These are phyloP conservation scores for Podospora tetraspora DNA, from an alignment of 495 filamentous ascomycete species.

Conservation along the genomic window DNA sequence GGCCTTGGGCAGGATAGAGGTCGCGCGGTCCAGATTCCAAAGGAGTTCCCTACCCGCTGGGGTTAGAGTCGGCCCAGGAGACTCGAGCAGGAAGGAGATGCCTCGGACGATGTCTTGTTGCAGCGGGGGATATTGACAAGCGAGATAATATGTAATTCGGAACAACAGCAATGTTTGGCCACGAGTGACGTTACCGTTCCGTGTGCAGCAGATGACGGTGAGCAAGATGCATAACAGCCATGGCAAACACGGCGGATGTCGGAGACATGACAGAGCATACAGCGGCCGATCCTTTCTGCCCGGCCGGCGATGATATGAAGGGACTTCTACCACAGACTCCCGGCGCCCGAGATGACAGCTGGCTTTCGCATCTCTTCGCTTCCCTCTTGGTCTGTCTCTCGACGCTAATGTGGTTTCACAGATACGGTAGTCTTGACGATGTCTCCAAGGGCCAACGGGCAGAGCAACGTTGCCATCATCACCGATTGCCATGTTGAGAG, in stretches of 20 bases:
- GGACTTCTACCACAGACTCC: no score
- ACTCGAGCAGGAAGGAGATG: not conserved
- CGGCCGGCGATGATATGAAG: not conserved
- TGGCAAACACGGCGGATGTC: conserved; percentile 1
- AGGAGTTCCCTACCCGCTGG: not conserved
- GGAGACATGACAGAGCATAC: not conserved
- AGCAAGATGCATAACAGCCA: conserved; percentile 16
- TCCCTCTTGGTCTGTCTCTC: not conserved
- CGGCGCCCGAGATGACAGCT: not conserved
- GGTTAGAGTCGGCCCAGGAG: not conserved
- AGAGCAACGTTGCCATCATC: not conserved
- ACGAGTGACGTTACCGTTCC: not conserved
- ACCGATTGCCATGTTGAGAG: not conserved
- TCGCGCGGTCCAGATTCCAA: not conserved
- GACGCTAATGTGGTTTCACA: not conserved
- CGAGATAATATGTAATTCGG: not conserved
- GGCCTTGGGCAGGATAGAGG: not conserved
- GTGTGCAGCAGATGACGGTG: conserved; percentile 3
- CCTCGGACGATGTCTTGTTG: not conserved
- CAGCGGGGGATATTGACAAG: not conserved
- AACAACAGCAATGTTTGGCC: not conserved
- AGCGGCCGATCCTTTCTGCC: not conserved
- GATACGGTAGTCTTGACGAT: not conserved
- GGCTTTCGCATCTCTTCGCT: not conserved
- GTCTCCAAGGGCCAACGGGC: not conserved